Percentiles rank a stretch among this genome's conserved stretches.
Conservation (phyloP, 306 rosid species). For the Astragalus membranaceus region DNA sequence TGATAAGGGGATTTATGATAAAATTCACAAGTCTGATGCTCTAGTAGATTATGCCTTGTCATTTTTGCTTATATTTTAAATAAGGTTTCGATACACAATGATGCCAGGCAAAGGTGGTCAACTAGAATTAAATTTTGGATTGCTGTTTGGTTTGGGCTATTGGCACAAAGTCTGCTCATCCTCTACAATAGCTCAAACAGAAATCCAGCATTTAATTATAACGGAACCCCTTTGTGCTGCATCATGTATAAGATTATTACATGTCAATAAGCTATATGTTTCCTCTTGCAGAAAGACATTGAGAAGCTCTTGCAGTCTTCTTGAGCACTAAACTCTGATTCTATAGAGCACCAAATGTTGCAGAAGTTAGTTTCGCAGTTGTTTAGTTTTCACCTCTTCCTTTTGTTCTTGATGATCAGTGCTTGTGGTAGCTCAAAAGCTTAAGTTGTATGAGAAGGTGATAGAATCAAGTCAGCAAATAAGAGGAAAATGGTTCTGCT, state of each 20-base stretch:
- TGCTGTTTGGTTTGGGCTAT: neutral
- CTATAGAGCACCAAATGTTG: neutral
- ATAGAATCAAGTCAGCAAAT: too few species aligned
- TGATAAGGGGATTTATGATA: slow-evolving; percentile 71
- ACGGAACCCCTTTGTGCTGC: neutral
- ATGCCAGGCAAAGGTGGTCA: neutral
- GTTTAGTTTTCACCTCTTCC: neutral
- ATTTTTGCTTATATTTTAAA: slow-evolving; percentile 13
- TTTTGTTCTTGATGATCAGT: neutral
- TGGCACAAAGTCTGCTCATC: neutral
- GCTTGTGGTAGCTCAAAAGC: neutral
- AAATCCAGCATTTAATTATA: neutral
- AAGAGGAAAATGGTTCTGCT: too few species aligned
- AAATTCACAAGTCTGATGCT: too few species aligned
- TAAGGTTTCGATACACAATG: neutral
- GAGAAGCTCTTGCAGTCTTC: slow-evolving; percentile 55
- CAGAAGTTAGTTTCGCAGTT: slow-evolving; percentile 23
- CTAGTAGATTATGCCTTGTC: too few species aligned
- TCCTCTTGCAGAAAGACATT: slow-evolving; percentile 73
- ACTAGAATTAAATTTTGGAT: neutral
- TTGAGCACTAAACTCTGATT: slow-evolving; percentile 32
- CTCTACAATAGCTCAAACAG: neutral
- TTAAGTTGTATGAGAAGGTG: neutral
- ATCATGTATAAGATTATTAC: neutral
- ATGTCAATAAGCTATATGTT: slow-evolving; percentile 8